Percentiles rank a stretch among this genome's conserved stretches.
Evolutionary conservation across 1,284 basidiomycete species (phyloP).

Genomic region (Grifola frondosa): DNA sequence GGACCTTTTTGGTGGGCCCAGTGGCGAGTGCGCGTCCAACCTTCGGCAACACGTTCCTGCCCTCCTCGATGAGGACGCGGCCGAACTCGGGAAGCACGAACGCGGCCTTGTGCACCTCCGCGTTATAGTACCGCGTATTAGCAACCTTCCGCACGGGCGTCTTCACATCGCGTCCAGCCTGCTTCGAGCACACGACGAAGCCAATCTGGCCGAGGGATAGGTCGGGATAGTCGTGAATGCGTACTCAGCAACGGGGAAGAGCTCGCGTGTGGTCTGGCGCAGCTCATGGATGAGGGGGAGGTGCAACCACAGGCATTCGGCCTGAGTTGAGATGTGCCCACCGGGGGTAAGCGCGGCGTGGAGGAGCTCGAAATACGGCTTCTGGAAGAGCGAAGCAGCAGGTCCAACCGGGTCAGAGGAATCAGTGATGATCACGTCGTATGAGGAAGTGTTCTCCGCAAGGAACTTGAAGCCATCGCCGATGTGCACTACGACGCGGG

Average conservation of each 20-base stretch:
- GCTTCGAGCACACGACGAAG: conserved; percentile 90
- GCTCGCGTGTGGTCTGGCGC: conserved; percentile 66
- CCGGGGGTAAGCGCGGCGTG: conserved; percentile 88
- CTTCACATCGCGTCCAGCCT: conserved; percentile 65
- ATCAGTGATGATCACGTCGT: conserved; percentile 99
- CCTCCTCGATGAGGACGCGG: conserved; percentile 71
- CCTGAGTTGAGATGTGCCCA: conserved; percentile 95
- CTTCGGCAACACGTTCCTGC: conserved; percentile 65
- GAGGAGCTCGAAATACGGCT: conserved; percentile 95
- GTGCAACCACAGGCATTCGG: conserved; percentile 96
- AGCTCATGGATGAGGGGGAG: conserved; percentile 85
- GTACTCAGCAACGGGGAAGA: conserved; percentile 90
- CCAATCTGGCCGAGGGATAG: conserved; percentile 98
- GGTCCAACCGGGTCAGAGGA: conserved; percentile 98
- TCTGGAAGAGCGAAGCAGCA: conserved; percentile 92
- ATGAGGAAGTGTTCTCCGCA: conserved; percentile 83
- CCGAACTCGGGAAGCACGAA: conserved; percentile 95
- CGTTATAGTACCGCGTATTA: conserved; percentile 86
- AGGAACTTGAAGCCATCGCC: conserved; percentile 99
- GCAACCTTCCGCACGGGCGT: conserved; percentile 71
- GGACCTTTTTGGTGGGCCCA: conserved; percentile 63
- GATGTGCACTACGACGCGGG: conserved; percentile 86
- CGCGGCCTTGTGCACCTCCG: conserved; percentile 77
- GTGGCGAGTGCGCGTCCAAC: conserved; percentile 51
- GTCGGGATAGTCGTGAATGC: conserved; percentile 98